A percentile compares a stretch with the other conserved stretches of the same genome.
Conservation (phyloP, 2,329 filamentous ascomycete species). For the Pseudogymnoascus verrucosus region DNA sequence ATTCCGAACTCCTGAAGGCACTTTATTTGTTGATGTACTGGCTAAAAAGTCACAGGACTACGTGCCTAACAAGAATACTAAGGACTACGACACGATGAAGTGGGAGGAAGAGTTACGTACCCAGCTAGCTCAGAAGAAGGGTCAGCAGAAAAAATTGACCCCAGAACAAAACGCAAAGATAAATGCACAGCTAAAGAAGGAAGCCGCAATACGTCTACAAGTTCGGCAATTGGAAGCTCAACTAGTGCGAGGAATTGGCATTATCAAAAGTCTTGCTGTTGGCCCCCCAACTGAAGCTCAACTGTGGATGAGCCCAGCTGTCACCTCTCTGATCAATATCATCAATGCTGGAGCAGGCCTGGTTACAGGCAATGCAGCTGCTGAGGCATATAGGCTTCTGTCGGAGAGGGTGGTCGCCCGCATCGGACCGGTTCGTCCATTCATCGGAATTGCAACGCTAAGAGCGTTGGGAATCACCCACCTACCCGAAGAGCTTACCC, state of each 20-base stretch:
- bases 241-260: conserved; percentile 74
- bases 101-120: conserved; percentile 91
- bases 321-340: conserved; percentile 62
- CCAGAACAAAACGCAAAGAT: conserved; percentile 85
- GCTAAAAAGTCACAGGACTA: conserved; percentile 67
- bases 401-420: conserved; percentile 66
- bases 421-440: conserved; percentile 68
- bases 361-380: conserved; percentile 71
- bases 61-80: conserved; percentile 77
- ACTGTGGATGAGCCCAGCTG: conserved; percentile 78
- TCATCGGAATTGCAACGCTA: conserved; percentile 80
- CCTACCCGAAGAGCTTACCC: conserved; percentile 61
- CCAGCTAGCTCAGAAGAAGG: conserved; percentile 89
- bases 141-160: conserved; percentile 81
- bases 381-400: conserved; percentile 71
- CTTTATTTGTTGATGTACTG: conserved; percentile 81
- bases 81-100: conserved; percentile 91
- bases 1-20: conserved; percentile 82
- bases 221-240: conserved; percentile 62
- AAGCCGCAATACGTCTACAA: conserved; percentile 67
- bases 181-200: conserved; percentile 82
- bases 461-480: conserved; percentile 68
- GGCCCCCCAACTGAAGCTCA: conserved; percentile 85
- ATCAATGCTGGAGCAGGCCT: conserved; percentile 75
- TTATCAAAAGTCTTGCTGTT: conserved; percentile 72